phyloP scores from a whole-genome alignment of 1,139 yeast genomes.

The Hansenula sp. region DNA sequence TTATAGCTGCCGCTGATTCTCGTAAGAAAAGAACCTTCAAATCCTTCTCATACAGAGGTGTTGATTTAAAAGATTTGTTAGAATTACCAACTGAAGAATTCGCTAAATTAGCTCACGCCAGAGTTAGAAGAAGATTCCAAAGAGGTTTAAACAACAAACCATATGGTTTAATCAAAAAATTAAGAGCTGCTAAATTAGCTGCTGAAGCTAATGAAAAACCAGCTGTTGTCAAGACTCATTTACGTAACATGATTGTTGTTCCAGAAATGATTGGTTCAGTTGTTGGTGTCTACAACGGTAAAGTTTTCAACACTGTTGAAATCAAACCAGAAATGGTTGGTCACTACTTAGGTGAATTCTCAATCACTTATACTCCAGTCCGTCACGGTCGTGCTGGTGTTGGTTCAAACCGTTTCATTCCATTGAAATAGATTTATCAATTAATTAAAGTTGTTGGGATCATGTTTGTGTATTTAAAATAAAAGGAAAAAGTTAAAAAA shows the following conservation, averaged over 20 bases:
- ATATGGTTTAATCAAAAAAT: slow-evolving; percentile 95
- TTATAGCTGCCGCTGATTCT: slow-evolving; percentile 22
- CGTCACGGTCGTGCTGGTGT: slow-evolving; percentile 98
- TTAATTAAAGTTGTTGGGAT: slow-evolving; percentile 8
- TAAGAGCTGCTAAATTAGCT: slow-evolving; percentile 95
- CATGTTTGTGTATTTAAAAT: slow-evolving; percentile 13
- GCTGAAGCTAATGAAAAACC: slow-evolving; percentile 96
- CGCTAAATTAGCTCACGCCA: slow-evolving; percentile 94
- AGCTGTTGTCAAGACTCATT: slow-evolving; percentile 96
- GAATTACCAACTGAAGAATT: slow-evolving; percentile 96
- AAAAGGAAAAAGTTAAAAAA: slow-evolving; percentile 1
- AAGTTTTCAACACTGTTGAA: slow-evolving; percentile 98
- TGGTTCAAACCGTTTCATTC: slow-evolving; percentile 82
- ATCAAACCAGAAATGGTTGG: slow-evolving; percentile 99
- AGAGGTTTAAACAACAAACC: slow-evolving; percentile 97
- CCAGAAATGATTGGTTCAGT: slow-evolving; percentile 99
- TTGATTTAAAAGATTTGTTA: slow-evolving; percentile 91
- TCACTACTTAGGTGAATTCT: slow-evolving; percentile 99
- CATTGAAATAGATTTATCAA: slow-evolving; percentile 40
- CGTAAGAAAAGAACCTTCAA: slow-evolving; percentile 92
- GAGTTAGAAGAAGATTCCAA: slow-evolving; percentile 99
- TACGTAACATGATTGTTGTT: slow-evolving; percentile 97
- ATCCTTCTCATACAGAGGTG: slow-evolving; percentile 99
- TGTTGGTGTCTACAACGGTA: slow-evolving; percentile 99
- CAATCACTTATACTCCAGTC: slow-evolving; percentile 99